Percentiles rank a stretch among this genome's conserved stretches.
These are phyloP conservation scores for Scutellaria minor DNA, from an alignment of 257 asterid species.

Conservation along the genomic window DNA sequence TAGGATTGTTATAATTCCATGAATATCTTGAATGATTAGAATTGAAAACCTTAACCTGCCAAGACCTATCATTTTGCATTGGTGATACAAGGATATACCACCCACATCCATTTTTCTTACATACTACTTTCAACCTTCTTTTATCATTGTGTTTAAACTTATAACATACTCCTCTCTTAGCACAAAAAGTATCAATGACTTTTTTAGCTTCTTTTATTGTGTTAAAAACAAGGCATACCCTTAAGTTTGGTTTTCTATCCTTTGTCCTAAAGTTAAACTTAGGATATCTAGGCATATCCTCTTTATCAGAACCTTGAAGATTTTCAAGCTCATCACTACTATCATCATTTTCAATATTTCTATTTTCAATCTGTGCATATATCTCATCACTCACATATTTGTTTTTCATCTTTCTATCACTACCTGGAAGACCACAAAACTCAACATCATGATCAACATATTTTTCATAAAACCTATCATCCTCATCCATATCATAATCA, in stretches of 20 bases:
- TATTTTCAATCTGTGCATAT: background rate
- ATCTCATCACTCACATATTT: background rate
- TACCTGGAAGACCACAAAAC: background rate
- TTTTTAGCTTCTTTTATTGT: background rate
- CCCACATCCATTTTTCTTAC: background rate
- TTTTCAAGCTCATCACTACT: too few species aligned
- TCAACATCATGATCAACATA: slow-evolving; percentile 1
- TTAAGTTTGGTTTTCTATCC: background rate
- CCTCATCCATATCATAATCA: background rate
- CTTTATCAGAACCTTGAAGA: background rate
- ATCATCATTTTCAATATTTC: background rate
- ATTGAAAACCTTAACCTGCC: background rate
- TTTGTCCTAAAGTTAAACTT: background rate
- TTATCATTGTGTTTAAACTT: background rate
- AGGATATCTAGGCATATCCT: background rate
- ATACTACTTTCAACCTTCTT: background rate
- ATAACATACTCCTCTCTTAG: background rate
- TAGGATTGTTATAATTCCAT: background rate
- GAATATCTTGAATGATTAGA: background rate
- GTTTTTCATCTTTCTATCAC: background rate
- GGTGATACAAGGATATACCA: background rate
- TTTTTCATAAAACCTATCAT: background rate
- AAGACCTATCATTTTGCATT: background rate
- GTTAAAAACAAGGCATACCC: background rate
- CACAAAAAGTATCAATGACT: background rate